Base-by-base conservation (phyloP, 2,329 filamentous ascomycete species). In the Cladophialophora chaetospira region DNA sequence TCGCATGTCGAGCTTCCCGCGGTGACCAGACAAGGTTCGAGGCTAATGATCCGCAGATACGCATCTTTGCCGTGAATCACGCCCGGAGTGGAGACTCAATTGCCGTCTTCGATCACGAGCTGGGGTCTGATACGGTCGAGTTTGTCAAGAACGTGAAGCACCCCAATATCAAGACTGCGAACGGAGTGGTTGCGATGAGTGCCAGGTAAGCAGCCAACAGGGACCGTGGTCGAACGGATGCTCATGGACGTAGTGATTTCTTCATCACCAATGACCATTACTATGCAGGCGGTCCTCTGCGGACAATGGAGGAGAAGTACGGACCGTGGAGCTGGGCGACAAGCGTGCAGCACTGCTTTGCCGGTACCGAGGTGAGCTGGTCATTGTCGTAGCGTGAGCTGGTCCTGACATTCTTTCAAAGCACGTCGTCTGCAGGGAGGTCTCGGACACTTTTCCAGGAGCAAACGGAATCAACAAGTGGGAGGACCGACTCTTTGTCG, bases 41-140 rank as follows among this genome's bases (percentile, higher is more conserved):
- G 13, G 31, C 15, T 33, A 17, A 15, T 25, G 26, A 8, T 10
- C 2, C 5, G 10, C 19, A 60, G 57, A 52, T 62, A 36, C 57
- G 55, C 49, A 55, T 62, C 26, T 62, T 60, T 28, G 60, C 60
- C 17, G 60, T 62, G 40, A 62, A 62, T 29, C 60, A 62, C 50
- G 60, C 56, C 42, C 53, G 60, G 23, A 42, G 48, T 21, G 60
- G 60, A n/a, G 60, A 62, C 31, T 60, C 56, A 6, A 62, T 62
- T 17, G 56, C 50, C 31, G 55, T 62, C 11, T 62, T 62, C 29
- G 26, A 25, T 25, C 57, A 62, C 29, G 19, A 51, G 35, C 42
- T 60, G 3, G 60, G 60, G 3, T 60, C 60, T 4, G 46, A 57
- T 45, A 46, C 38, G 8, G 53, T 57, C 21, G 53, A 60, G n/a